Evolutionary conservation across 805 yeast genomes (phyloP), one percentile per base, ranked within the genome.

Genomic region (Cyberlindnera americana): DNA sequence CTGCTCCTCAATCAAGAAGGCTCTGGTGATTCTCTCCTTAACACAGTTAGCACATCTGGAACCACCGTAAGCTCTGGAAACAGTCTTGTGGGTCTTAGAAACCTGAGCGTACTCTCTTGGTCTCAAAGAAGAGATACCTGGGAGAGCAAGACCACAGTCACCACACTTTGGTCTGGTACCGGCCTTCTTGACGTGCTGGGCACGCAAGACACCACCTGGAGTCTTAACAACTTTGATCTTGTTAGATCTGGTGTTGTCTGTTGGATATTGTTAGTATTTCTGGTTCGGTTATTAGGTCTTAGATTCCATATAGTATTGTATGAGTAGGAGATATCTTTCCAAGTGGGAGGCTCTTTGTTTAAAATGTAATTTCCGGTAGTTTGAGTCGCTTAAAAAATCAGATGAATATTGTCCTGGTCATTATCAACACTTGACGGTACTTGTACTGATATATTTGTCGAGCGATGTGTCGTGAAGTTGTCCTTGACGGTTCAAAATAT

Each of bases 11-110:
- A 93, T 87, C 73, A 93, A 84, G 89, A 93, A 93, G 67, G 99
- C 97, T 79, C 99, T 91, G 71, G 91, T 91, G 64, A 93, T 83
- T 83, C 97, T 88, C 77, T 91, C 96, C 84, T 91, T 91, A 70
- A 91, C 98, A 79, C 96, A 88, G 87, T 79, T 88, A 72, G 91
- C 96, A 79, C 93, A 88, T 80, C 85, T 84, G 67, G 87, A 82
- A 73, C 99, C 99, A 81, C 99, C 99, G 91, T 93, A 93, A 64
- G 96, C 90, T 83, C 99, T 93, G 69, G 91, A 90, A 61, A 93
- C 99, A 61, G 96, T 85, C 83, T 93, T 93, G 80, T 83, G 85
- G 67, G 96, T 88, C 80, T 84, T 90, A 59, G 98, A 88, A 61
- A 91, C 80, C 61, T 77, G 73, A 62, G 97, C 97, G 80, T 86